Evolutionary conservation across 139 green algal genomes (phyloP), one percentile per base, ranked within the genome.

Genomic region (Tetradesmus lagerheimii): DNA sequence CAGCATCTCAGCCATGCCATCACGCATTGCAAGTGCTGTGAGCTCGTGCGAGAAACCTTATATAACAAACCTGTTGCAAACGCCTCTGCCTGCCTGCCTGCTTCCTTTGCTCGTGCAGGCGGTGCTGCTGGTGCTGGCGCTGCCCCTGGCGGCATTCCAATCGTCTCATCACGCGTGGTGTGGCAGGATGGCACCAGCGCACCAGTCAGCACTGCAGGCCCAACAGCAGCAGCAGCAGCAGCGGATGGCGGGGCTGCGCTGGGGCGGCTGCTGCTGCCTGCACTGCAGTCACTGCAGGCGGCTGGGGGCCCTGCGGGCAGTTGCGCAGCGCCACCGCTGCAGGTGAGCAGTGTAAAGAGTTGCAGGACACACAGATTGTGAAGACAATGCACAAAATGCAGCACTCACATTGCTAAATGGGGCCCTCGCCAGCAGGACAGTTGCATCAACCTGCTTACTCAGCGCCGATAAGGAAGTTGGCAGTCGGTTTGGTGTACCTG

Each of bases 181-280:
- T 75, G 80, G 80, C 45, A 71, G 80, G 31, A 75, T 5, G 47
- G 80, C 31, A 41, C 31, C 37, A 75, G 47, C 47, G 39, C 41
- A 16, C 77, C 35, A 53, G 77, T 53, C 35, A 34, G 82, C 47
- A 47, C 18, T 23, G 37, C n/a, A 39, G 35, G 12, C 37, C 12
- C 35, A 57, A 53, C 34, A 41, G 57, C 37, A 39, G 37, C 37
- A 34, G 38, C 39, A 71, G 38, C 83, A 88, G 34, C 34, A 66
- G 66, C 43, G 66, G 74, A 89, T 45, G 85, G 85, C 4, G 41
- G 83, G 8, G 64, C 41, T 15, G 64, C 38, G 16, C 38, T 88
- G 34, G 83, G 29, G 9, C 15, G 83, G 14, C 16, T 88, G 83
- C 64, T 88, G 83, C 83, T 88, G 83, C 83, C 83, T 12, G 83